Evolutionary conservation across 2,329 filamentous ascomycete species (phyloP).

Genomic region (Xylaria sp.): DNA sequence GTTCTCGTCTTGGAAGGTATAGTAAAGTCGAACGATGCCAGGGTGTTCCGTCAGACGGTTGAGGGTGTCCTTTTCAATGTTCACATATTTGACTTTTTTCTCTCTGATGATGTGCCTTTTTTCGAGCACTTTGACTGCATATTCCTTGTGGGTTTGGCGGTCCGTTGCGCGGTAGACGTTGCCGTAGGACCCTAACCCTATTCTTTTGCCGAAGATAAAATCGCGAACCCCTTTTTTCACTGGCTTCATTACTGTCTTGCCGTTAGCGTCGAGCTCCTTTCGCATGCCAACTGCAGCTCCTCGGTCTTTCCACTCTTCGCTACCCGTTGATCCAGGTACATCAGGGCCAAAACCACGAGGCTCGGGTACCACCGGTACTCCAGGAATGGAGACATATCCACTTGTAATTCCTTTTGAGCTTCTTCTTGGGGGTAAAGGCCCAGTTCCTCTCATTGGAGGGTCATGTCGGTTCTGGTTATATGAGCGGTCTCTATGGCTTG

Average conservation of each 20-base stretch:
- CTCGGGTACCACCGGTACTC: constrained; percentile 47
- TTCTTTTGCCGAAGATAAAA: constrained; percentile 87
- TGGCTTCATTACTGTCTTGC: constrained; percentile 78
- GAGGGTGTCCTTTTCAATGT: constrained; percentile 97
- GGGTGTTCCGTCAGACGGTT: constrained; percentile 96
- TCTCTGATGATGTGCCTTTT: constrained; percentile 99
- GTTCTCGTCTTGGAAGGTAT: constrained; percentile 96
- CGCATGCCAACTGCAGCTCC: constrained; percentile 86
- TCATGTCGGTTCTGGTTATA: constrained; percentile 68
- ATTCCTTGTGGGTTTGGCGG: constrained; percentile 91
- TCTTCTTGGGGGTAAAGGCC: constrained; percentile 73
- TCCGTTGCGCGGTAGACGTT: constrained; percentile 93
- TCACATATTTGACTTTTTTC: constrained; percentile 99
- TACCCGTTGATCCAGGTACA: constrained; percentile 59
- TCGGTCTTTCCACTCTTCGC: constrained; percentile 94
- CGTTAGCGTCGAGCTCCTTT: constrained; percentile 83
- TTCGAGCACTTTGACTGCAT: constrained; percentile 97
- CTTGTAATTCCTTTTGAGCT: constrained; percentile 75
- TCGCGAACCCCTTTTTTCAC: constrained; percentile 98
- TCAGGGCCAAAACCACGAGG: constrained; percentile 46
- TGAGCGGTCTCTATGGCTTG: constrained; percentile 70
- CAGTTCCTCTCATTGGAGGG: constrained; percentile 56
- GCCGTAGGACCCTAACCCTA: constrained; percentile 97
- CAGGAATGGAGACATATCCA: constrained; percentile 54
- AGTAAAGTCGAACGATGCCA: constrained; percentile 94